phyloP scores from a whole-genome alignment of 2,329 filamentous ascomycete species.

The Monilinia fructicola region DNA sequence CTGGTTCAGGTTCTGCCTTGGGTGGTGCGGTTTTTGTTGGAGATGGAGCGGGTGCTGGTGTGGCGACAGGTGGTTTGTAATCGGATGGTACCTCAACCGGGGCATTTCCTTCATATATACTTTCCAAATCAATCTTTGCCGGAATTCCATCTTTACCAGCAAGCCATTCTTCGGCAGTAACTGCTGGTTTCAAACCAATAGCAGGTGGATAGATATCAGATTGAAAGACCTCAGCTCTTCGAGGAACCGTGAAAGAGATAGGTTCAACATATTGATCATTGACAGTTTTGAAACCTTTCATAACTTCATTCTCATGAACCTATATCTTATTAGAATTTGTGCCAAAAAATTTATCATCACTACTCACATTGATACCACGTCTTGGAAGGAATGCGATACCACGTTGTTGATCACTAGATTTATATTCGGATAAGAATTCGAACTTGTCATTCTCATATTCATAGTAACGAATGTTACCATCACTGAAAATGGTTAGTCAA shows the following conservation, averaged over 20 bases:
- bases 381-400: slow-evolving; percentile 93
- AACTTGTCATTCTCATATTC: slow-evolving; percentile 99
- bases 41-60: slow-evolving; percentile 47
- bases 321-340: slow-evolving; percentile 40
- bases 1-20: slow-evolving; percentile 54
- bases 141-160: slow-evolving; percentile 80
- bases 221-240: slow-evolving; percentile 91
- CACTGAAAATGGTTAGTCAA: slow-evolving; percentile 52
- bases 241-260: slow-evolving; percentile 94
- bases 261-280: slow-evolving; percentile 94
- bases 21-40: slow-evolving; percentile 46
- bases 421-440: slow-evolving; percentile 94
- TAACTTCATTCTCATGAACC: slow-evolving; percentile 94
- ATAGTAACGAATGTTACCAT: slow-evolving; percentile 98
- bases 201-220: slow-evolving; percentile 95
- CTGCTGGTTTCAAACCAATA: slow-evolving; percentile 73
- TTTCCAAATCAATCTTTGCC: slow-evolving; percentile 90
- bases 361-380: slow-evolving; percentile 80
- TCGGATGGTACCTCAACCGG: slow-evolving; percentile 74
- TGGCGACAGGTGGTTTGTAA: slow-evolving; percentile 56
- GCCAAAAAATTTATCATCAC: slow-evolving; percentile 1
- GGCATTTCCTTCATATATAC: slow-evolving; percentile 80
- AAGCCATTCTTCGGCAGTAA: slow-evolving; percentile 81
- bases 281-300: slow-evolving; percentile 95
- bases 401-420: slow-evolving; percentile 91